Conservation (phyloP, 805 yeast species). For the Saccharomyces kudriavzevii region DNA sequence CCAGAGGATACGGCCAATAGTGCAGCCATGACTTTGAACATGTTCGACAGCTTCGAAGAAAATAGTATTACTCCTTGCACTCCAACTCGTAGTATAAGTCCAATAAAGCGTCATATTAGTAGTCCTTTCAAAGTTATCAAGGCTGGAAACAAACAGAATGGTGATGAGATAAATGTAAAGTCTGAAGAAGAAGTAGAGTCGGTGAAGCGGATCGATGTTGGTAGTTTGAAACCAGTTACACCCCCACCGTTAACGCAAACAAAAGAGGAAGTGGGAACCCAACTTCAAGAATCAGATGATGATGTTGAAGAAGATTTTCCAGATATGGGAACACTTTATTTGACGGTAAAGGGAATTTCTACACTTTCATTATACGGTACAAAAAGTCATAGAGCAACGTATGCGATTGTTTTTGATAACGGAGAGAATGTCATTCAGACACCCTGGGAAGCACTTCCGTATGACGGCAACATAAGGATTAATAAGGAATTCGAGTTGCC, state of each 20-base stretch:
- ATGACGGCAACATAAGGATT: slow-evolving; percentile 31
- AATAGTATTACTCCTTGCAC: slow-evolving; percentile 3
- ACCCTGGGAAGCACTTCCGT: slow-evolving; percentile 34
- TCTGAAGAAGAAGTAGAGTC: neutral
- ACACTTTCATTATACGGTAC: slow-evolving; percentile 43
- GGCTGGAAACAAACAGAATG: slow-evolving; percentile 2
- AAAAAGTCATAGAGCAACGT: slow-evolving; percentile 38
- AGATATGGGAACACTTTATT: slow-evolving; percentile 43
- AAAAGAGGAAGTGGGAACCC: neutral
- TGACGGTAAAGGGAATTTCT: slow-evolving; percentile 41
- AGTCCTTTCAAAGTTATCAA: slow-evolving; percentile 26
- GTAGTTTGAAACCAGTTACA: neutral
- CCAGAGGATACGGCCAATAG: neutral
- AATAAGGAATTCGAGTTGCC: slow-evolving; percentile 67
- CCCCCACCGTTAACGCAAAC: neutral
- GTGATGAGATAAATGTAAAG: neutral
- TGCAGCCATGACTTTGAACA: neutral
- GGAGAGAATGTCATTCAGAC: slow-evolving; percentile 76
- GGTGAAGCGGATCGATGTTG: neutral
- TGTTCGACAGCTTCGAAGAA: neutral
- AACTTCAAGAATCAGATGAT: neutral
- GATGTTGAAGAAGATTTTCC: slow-evolving; percentile 2
- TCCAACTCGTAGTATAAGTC: slow-evolving; percentile 6
- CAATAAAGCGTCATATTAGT: slow-evolving; percentile 10
- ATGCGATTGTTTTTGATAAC: slow-evolving; percentile 56